These are phyloP conservation scores for Diplocarpon mali DNA, from an alignment of 2,329 filamentous ascomycete genomes.

Conservation along the genomic window DNA sequence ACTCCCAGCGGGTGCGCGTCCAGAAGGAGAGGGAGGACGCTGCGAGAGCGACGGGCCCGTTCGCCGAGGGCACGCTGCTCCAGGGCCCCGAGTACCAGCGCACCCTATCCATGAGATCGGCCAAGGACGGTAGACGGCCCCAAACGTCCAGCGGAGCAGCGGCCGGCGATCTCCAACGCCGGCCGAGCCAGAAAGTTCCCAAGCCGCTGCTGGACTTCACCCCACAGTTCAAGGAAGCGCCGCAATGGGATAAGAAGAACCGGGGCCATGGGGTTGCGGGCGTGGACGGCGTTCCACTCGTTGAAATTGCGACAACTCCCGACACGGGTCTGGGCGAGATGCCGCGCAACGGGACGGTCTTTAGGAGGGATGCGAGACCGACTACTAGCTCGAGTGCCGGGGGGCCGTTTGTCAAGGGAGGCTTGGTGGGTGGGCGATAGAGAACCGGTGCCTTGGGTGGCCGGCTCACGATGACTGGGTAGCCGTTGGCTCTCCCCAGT, in stretches of 20 bases:
- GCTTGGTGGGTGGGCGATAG: neutral
- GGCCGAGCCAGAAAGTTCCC: constrained; percentile 7
- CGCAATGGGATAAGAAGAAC: constrained; percentile 42
- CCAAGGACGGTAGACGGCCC: constrained; percentile 5
- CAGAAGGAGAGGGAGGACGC: constrained; percentile 7
- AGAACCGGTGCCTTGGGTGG: too few relatives aligned
- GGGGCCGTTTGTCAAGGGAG: constrained; percentile 3
- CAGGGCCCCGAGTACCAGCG: constrained; percentile 31
- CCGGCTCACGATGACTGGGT: too few relatives aligned
- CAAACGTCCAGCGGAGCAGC: neutral
- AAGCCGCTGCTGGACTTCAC: constrained; percentile 61
- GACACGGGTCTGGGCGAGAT: constrained; percentile 13
- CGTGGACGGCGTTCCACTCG: constrained; percentile 33
- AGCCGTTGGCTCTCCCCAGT: too few relatives aligned
- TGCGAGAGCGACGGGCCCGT: neutral
- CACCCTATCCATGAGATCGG: constrained; percentile 16
- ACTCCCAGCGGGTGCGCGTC: constrained; percentile 35
- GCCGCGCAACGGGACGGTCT: constrained; percentile 16
- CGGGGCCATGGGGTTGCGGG: constrained; percentile 38
- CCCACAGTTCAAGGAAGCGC: constrained; percentile 51
- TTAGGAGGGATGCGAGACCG: constrained; percentile 16
- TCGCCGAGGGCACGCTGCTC: constrained; percentile 36
- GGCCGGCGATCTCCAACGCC: constrained; percentile 8
- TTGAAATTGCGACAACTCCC: constrained; percentile 33
- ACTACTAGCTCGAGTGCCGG: neutral